Evolutionary conservation across 352 stramenopile species (phyloP).

Genomic region (Albugo laibachii): DNA sequence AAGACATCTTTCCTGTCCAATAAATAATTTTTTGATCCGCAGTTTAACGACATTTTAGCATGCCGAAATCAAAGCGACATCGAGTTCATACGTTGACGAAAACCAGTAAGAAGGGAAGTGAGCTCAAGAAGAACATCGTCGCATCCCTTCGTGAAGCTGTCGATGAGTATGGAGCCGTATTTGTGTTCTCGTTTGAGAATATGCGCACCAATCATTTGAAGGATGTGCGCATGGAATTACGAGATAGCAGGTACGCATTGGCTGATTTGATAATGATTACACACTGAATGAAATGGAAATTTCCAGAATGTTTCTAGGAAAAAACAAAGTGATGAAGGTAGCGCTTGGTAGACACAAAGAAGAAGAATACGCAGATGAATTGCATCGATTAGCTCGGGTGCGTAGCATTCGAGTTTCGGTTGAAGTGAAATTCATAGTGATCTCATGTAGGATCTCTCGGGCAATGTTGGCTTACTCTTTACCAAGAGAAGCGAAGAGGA

Average conservation of each 20-base stretch:
- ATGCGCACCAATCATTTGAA: conserved; percentile 98
- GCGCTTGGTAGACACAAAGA: conserved; percentile 85
- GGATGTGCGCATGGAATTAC: conserved; percentile 92
- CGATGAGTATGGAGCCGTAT: conserved; percentile 85
- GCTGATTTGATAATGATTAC: too few relatives aligned
- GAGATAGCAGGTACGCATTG: conserved; percentile 71
- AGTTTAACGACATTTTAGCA: conserved; percentile 7
- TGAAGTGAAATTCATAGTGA: background rate
- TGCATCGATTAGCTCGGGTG: conserved; percentile 73
- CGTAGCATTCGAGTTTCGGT: background rate
- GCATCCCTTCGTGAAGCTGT: conserved; percentile 85
- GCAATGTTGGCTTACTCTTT: conserved; percentile 90
- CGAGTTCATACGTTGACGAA: conserved; percentile 87
- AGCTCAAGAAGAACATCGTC: conserved; percentile 92
- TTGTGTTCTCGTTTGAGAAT: conserved; percentile 96
- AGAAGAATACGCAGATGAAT: conserved; percentile 93
- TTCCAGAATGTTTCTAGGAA: conserved; percentile 93
- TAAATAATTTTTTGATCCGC: too few relatives aligned
- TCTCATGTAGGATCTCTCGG: conserved; percentile 40
- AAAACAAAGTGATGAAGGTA: conserved; percentile 98
- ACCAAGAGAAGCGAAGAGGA: conserved; percentile 83
- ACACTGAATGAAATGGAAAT: background rate
- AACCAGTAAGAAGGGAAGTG: conserved; percentile 89
- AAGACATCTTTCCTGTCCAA: too few relatives aligned
- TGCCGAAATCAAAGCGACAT: conserved; percentile 79